Conservation (phyloP, 2,329 filamentous ascomycete species). For the Cladorrhinum sp. region DNA sequence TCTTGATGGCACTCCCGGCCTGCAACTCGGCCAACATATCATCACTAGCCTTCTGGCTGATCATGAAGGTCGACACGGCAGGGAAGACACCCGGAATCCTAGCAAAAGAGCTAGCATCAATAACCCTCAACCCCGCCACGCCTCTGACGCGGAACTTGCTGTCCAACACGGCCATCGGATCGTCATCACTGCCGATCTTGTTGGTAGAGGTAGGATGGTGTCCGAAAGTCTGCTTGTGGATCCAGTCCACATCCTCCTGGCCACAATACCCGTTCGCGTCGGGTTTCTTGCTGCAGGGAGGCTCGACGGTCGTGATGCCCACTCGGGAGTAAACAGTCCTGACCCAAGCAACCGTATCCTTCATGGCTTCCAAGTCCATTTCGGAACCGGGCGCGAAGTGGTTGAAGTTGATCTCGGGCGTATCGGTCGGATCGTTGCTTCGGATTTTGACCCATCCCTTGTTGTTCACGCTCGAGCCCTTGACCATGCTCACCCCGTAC, state of each 20-base stretch:
- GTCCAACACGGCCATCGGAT: conserved; percentile 53
- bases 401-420: conserved; percentile 61
- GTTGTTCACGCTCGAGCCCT: conserved; percentile 49
- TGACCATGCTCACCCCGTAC: conserved; percentile 40
- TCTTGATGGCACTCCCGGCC: conserved; percentile 20
- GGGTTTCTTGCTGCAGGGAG: conserved; percentile 23
- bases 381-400: conserved; percentile 50
- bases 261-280: conserved; percentile 27
- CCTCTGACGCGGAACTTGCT: conserved; percentile 52
- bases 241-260: conserved; percentile 35
- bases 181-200: conserved; percentile 50
- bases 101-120: conserved; percentile 55
- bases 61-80: conserved; percentile 53
- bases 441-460: conserved; percentile 61
- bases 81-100: conserved; percentile 47
- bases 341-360: conserved; percentile 34
- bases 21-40: conserved; percentile 42
- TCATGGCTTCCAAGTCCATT: conserved; percentile 41
- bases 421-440: conserved; percentile 59
- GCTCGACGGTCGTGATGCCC: conserved; percentile 29
- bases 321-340: conserved; percentile 26
- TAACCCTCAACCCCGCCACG: conserved; percentile 50
- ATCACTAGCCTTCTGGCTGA: conserved; percentile 60
- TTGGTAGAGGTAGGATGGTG: conserved; percentile 55
- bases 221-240: conserved; percentile 46